These are phyloP conservation scores for Acanthamoeba lenticulata DNA, from an alignment of 208 protist genomes.

Conservation along the genomic window DNA sequence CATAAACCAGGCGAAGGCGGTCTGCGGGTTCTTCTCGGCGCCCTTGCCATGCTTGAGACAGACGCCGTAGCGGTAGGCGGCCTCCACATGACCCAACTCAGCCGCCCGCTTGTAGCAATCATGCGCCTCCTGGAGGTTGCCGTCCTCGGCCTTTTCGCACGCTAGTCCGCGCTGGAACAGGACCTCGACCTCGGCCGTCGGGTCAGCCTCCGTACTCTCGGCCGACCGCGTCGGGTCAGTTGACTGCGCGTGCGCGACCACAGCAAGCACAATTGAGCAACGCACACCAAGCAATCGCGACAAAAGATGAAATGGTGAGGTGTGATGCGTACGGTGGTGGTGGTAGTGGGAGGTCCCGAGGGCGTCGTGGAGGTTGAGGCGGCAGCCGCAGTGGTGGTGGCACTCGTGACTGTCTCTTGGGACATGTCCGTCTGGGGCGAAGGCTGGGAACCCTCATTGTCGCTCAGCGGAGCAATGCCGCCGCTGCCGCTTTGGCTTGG, in stretches of 20 bases:
- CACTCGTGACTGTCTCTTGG: too few species aligned
- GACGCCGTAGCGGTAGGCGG: neutral
- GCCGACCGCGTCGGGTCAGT: too few species aligned
- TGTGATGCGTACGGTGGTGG: neutral
- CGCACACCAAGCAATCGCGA: too few species aligned
- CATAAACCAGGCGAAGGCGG: conserved; percentile 31
- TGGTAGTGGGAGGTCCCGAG: neutral
- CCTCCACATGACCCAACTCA: neutral
- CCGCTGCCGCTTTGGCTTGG: neutral
- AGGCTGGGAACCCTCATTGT: neutral
- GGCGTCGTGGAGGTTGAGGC: neutral
- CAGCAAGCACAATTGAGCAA: too few species aligned
- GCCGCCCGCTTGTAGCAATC: conserved; percentile 40
- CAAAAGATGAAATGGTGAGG: neutral
- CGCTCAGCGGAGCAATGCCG: neutral
- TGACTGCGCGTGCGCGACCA: too few species aligned
- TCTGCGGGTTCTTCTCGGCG: conserved; percentile 15
- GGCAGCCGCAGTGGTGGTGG: too few species aligned
- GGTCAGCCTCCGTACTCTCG: too few species aligned
- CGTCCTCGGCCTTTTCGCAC: neutral
- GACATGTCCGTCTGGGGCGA: neutral
- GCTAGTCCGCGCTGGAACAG: neutral
- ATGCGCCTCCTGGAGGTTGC: neutral
- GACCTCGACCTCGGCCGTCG: neutral
- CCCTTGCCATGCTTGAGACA: conserved; percentile 22